Base-by-base conservation (phyloP, 2,329 filamentous ascomycete genomes). In the Penicillium sp. region DNA sequence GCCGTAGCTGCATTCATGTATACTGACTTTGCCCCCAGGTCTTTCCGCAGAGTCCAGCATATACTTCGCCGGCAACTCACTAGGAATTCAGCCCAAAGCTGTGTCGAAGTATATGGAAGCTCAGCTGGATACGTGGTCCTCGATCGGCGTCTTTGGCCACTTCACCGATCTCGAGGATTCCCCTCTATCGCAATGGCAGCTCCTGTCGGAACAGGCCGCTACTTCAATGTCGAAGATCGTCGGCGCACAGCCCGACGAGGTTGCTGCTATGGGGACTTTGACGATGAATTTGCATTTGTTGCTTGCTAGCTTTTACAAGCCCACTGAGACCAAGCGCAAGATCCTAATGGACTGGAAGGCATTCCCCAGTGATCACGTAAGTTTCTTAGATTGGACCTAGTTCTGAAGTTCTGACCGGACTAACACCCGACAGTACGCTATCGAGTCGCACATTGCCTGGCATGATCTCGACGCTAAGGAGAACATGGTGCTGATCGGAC, bases 51-150 rank as follows among this genome's bases (percentile, higher is more conserved):
- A 76, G 7, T 68, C 65, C 36, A 70, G 68, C 40, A 87, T 90
- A 51, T 96, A 96, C 73, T 87, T 96, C 62, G 92, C 90, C 61
- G 92, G 92, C 50, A 96, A 96, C 76, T 96, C 90, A 0, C 82
- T 96, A 3, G 92, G 92, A 31, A 82, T 92, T 9, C 91, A 96
- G 72, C 91, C 92, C 29, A 85, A 83, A 61, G 81, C 84, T 3
- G 86, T 86, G 0, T 77, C 82, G 14, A 75, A 81, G 21, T 86
- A 89, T 59, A 72, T 95, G 57, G 77, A 86, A 45, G 83, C 85
- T 3, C 90, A 94, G 61, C 81, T 95, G 1, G 83, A 88, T 63
- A 92, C 90, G 2, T 96, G 92, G 91, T 86, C 87, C 0, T 87
- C 86, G 0, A 87, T 93, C 57, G 91, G 88, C 16, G 91, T 96